These are phyloP conservation scores for Thelephora ganbajun DNA, from an alignment of 768 basidiomycete genomes.

Conservation along the genomic window DNA sequence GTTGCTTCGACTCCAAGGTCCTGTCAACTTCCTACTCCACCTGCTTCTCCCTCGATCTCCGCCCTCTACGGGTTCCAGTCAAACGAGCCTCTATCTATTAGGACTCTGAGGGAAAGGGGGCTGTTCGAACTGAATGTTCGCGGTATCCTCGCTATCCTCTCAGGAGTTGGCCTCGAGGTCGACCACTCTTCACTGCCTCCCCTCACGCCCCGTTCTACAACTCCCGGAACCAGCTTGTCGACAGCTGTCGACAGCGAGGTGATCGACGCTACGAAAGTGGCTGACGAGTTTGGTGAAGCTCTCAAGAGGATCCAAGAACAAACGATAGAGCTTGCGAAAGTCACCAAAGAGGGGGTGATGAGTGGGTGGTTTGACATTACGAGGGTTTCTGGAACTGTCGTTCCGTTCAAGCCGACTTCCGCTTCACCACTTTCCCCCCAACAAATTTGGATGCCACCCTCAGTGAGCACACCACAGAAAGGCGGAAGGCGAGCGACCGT, in stretches of 20 bases:
- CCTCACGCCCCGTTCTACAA: not conserved
- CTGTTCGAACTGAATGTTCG: constrained; percentile 12
- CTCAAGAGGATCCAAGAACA: constrained; percentile 16
- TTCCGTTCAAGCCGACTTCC: not conserved
- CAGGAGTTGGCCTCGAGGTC: not conserved
- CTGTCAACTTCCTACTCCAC: constrained; percentile 10
- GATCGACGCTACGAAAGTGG: not conserved
- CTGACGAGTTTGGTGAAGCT: constrained; percentile 9
- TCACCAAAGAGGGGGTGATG: constrained; percentile 19
- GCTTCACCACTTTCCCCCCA: not conserved
- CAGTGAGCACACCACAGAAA: too few relatives aligned
- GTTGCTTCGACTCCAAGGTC: constrained; percentile 5
- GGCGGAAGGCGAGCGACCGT: too few relatives aligned
- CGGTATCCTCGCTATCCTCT: constrained; percentile 20
- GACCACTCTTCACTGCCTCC: not conserved
- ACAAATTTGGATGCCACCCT: not conserved
- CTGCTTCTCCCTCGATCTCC: constrained; percentile 11
- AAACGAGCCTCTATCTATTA: constrained; percentile 1
- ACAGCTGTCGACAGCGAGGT: not conserved
- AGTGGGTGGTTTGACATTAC: constrained; percentile 19
- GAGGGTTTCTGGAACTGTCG: constrained; percentile 6
- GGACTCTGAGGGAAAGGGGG: not conserved
- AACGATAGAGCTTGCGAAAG: constrained; percentile 14
- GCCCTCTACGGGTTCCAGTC: constrained; percentile 4
- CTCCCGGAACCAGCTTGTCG: not conserved